phyloP scores from a whole-genome alignment of 2,329 filamentous ascomycete genomes.

The Lecanicillium sp. region DNA sequence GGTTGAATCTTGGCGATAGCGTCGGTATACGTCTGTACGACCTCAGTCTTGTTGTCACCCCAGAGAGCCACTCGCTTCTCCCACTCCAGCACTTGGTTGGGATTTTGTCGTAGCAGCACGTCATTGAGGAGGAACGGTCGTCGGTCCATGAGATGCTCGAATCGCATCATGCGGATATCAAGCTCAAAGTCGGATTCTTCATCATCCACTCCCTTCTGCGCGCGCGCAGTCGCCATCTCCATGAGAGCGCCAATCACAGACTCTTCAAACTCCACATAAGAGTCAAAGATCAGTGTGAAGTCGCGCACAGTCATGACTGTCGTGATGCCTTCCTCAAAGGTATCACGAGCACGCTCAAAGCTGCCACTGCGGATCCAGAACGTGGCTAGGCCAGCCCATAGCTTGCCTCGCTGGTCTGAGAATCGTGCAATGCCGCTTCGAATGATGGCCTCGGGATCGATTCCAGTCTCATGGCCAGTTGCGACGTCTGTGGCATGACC shows the following conservation, averaged over 20 bases:
- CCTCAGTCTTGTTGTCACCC: conserved; percentile 86
- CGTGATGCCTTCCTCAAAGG: conserved; percentile 93
- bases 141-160: conserved; percentile 96
- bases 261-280: conserved; percentile 95
- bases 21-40: conserved; percentile 90
- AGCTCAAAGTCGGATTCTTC: conserved; percentile 88
- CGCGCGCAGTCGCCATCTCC: conserved; percentile 73
- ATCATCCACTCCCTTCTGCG: conserved; percentile 72
- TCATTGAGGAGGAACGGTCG: conserved; percentile 95
- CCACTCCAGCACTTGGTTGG: conserved; percentile 94
- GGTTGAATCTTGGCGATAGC: conserved; percentile 90
- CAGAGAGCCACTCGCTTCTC: conserved; percentile 93
- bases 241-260: conserved; percentile 87
- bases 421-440: conserved; percentile 87
- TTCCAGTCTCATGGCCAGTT: conserved; percentile 71
- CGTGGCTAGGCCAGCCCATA: conserved; percentile 91
- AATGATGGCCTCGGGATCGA: conserved; percentile 88
- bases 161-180: conserved; percentile 95
- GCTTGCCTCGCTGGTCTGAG: conserved; percentile 85
- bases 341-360: conserved; percentile 86
- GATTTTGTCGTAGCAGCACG: conserved; percentile 89
- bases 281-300: conserved; percentile 93
- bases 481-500: conserved; percentile 83
- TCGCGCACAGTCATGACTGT: conserved; percentile 98
- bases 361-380: conserved; percentile 94